Percentiles rank a stretch among this genome's conserved stretches.
Conservation (phyloP, 768 basidiomycete species). For the Pleurotus giganteus region DNA sequence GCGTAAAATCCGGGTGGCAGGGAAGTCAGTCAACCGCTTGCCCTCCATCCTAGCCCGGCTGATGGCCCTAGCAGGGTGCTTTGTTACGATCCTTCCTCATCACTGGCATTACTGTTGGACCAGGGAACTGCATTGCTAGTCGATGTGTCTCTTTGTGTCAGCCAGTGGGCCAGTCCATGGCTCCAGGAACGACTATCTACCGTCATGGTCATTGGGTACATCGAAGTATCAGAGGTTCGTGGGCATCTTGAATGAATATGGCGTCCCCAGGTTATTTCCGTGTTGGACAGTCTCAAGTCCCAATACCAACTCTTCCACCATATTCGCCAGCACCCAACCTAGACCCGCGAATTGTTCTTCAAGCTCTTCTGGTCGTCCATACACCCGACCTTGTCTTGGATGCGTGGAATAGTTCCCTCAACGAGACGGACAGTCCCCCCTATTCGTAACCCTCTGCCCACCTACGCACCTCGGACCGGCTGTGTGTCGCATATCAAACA, state of each 20-base stretch:
- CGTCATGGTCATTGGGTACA: slow-evolving; percentile 55
- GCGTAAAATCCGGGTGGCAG: slow-evolving; percentile 57
- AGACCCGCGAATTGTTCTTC: slow-evolving; percentile 45
- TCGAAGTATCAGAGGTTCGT: slow-evolving; percentile 50
- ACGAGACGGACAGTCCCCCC: slow-evolving; percentile 16
- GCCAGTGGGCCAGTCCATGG: slow-evolving; percentile 41
- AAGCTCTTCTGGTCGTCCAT: slow-evolving; percentile 49
- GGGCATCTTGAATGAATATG: neutral
- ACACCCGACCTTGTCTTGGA: slow-evolving; percentile 46
- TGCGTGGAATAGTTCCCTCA: slow-evolving; percentile 39
- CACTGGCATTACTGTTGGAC: slow-evolving; percentile 48
- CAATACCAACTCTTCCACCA: slow-evolving; percentile 41
- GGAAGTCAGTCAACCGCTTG: slow-evolving; percentile 41
- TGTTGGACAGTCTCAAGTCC: slow-evolving; percentile 31
- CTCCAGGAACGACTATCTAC: slow-evolving; percentile 47
- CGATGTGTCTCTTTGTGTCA: slow-evolving; percentile 53
- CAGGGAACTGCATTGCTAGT: slow-evolving; percentile 51
- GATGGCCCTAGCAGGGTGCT: slow-evolving; percentile 42
- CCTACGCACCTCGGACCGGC: neutral
- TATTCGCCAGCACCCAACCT: slow-evolving; percentile 37
- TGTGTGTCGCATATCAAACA: neutral
- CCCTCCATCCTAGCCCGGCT: slow-evolving; percentile 2
- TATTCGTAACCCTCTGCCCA: neutral
- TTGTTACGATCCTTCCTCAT: slow-evolving; percentile 49
- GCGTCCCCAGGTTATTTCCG: slow-evolving; percentile 9